Evolutionary conservation across 164 flowering plant species (phyloP).

Genomic region (Magnolia changhungtana): DNA sequence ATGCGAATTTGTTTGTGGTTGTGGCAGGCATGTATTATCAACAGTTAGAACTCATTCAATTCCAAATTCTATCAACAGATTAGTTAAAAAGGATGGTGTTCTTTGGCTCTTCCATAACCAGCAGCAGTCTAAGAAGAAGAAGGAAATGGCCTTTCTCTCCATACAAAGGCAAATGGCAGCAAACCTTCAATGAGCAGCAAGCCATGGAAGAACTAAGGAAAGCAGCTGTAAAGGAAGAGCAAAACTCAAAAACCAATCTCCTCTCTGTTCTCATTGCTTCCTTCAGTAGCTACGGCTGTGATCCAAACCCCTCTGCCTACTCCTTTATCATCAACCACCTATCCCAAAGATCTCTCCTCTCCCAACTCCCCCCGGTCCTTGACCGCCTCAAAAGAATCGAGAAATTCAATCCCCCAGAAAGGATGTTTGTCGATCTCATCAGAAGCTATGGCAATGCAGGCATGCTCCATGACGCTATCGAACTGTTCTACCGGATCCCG

Average conservation of each 20-base stretch:
- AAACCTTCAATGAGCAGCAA: slow-evolving; percentile 25
- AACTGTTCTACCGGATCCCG: slow-evolving; percentile 54
- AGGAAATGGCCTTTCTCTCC: slow-evolving; percentile 25
- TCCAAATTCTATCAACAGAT: slow-evolving; percentile 12
- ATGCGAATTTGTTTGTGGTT: no score
- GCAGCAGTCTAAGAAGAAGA: slow-evolving; percentile 16
- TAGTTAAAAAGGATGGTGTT: neutral
- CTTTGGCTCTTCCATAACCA: neutral
- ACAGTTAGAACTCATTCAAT: neutral
- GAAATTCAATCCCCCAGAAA: slow-evolving; percentile 55
- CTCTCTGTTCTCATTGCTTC: slow-evolving; percentile 45
- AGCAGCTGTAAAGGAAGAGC: slow-evolving; percentile 9
- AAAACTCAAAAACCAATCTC: slow-evolving; percentile 23
- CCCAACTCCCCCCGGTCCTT: slow-evolving; percentile 44
- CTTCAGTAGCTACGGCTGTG: slow-evolving; percentile 40
- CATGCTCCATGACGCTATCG: slow-evolving; percentile 47
- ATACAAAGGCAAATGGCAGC: slow-evolving; percentile 31
- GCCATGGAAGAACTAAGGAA: slow-evolving; percentile 39
- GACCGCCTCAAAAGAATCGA: slow-evolving; percentile 45
- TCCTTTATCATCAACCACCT: slow-evolving; percentile 47
- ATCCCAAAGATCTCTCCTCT: slow-evolving; percentile 27
- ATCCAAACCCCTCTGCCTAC: slow-evolving; percentile 64
- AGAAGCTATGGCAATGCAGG: slow-evolving; percentile 30
- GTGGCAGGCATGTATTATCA: neutral
- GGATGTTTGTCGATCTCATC: slow-evolving; percentile 48